Evolutionary conservation across 352 stramenopile genomes (phyloP), one percentile per base, ranked within the genome.

Genomic region (Peronospora farinosa): DNA sequence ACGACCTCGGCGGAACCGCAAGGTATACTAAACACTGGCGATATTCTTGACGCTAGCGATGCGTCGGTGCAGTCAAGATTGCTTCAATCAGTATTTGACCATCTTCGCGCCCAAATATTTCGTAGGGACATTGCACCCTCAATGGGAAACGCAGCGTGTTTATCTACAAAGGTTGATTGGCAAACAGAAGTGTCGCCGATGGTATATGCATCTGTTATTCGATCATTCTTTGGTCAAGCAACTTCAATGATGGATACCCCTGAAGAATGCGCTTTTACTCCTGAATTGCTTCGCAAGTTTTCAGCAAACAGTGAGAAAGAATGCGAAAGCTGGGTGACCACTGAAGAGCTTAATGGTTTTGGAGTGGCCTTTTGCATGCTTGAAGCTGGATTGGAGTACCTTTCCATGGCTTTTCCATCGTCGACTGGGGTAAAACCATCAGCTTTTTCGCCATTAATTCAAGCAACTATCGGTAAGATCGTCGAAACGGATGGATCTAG

Each of bases 301-400:
- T 57, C 67, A 33, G 53, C 53, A 15, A 58, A n/a, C 38, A 51
- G 31, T 31, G 15, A 54, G 3, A 50, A 67, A 5, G 57, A 72
- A 40, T 53, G 43, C 10, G 57, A 65, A 21, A 47, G 42, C 15
- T 51, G 39, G 7, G 37, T 58, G 10, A 41, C 30, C 46, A 53
- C 37, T 15, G 60, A 64, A 16, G 72, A 72, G 21, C 51, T 83
- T 11, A 72, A 69, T 48, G 74, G 74, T 7, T 85, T 81, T 44
- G 74, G 74, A 7, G 58, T 85, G 11, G 41, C 61, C 17, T 85
- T 83, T 36, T 75, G 63, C 16, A 63, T 71, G 40, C 65, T 70
- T 40, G 72, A 85, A 42, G 49, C 33, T 42, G 45, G 52, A 19
- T 33, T 57, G 2, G 57, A 63, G 3, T 45, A 53, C 33, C 47